Evolutionary conservation across 1,284 basidiomycete genomes (phyloP), one percentile per base, ranked within the genome.

Genomic region (Hypsizygus ulmarius): DNA sequence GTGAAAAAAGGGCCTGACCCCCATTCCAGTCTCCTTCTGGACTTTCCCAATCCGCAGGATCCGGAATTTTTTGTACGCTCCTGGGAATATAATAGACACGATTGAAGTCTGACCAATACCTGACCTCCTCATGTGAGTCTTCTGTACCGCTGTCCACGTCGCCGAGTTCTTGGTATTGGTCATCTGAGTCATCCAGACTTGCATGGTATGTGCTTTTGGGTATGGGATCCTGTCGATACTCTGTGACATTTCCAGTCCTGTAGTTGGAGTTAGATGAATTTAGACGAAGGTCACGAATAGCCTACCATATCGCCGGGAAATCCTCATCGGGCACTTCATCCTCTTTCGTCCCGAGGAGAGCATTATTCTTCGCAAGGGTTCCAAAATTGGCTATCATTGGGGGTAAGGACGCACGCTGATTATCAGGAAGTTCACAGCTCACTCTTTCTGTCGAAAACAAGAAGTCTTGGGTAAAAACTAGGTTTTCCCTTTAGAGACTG

Each of bases 21-120:
- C 66, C 53, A 18, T 60, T 65, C 87, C 88, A 90, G 52, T 79
- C 73, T 5, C 75, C 75, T 47, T 77, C 74, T 3, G 64, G 52
- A 38, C 66, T 61, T 53, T 81, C 79, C 74, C 77, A 78, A 28
- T 79, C 78, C 8, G 74, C 61, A 21, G 67, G 59, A 53, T 84
- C 81, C 9, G 84, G 79, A 15, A 91, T 57, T 43, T 72, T 71
- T 55, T 89, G 85, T 9, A 86, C 60, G 9, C 82, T 79, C 51
- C 79, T 76, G 14, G 84, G 84, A 52, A 77, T 69, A 60, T 82
- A 84, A 62, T 76, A 83, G 16, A 88, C 75, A 25, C 84, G 81
- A 55, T 72, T 85, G 57, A 81, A 89, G 65, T 91, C 88, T 2
- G 88, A 87, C 88, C 88, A 91, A 60, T 77, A 88, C 53, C 81